phyloP scores from a whole-genome alignment of 805 yeast species.

The Kodamaea laetipori region DNA sequence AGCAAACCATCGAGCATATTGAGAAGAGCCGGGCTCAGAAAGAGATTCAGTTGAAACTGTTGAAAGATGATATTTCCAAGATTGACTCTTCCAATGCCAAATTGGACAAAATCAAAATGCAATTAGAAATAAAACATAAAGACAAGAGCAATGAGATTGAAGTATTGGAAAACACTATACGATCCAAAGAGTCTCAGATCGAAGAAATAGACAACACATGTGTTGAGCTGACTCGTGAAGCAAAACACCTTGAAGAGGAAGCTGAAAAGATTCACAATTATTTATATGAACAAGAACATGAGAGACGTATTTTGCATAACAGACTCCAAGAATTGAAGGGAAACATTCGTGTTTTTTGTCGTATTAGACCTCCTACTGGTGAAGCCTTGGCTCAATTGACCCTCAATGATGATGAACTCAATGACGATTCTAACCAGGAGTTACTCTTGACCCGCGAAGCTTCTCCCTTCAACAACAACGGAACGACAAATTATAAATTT shows the following conservation, averaged over 20 bases:
- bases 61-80: neutral
- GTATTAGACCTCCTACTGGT: conserved; percentile 64
- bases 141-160: conserved; percentile 21
- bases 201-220: conserved; percentile 13
- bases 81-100: conserved; percentile 9
- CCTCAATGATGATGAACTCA: conserved; percentile 27
- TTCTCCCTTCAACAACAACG: conserved; percentile 9
- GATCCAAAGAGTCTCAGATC: conserved; percentile 14
- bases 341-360: conserved; percentile 86
- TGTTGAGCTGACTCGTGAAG: conserved; percentile 8
- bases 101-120: neutral
- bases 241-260: conserved; percentile 11
- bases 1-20: conserved; percentile 14
- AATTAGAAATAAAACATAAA: conserved; percentile 9
- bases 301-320: conserved; percentile 68
- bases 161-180: conserved; percentile 15
- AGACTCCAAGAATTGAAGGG: conserved; percentile 85
- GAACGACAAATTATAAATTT: conserved; percentile 40
- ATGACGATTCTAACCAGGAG: conserved; percentile 39
- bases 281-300: conserved; percentile 51
- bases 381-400: conserved; percentile 19
- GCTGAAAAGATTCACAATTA: conserved; percentile 25
- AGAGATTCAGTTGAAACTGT: conserved; percentile 10
- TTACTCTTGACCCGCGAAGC: conserved; percentile 14
- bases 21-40: conserved; percentile 11